Evolutionary conservation across 129 eudicot species (phyloP).

Genomic region (Silybum marianum): DNA sequence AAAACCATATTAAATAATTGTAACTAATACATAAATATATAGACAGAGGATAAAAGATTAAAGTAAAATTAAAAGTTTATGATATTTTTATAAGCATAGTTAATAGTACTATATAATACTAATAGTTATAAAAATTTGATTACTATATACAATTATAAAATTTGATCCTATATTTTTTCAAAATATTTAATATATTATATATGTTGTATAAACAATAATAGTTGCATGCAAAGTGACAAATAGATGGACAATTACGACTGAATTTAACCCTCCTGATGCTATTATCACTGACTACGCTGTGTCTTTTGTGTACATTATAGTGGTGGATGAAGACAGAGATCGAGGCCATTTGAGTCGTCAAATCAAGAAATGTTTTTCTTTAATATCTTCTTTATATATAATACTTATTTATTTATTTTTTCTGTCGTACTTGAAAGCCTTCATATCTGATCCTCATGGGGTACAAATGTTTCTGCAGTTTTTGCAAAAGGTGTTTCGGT

Average conservation of each 20-base stretch:
- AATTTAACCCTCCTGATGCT: neutral
- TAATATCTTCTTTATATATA: neutral
- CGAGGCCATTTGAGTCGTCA: slow-evolving; percentile 29
- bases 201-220: neutral
- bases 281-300: slow-evolving; percentile 15
- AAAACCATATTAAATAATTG: no score
- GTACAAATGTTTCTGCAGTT: slow-evolving; percentile 23
- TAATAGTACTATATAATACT: no score
- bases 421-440: slow-evolving; percentile 23
- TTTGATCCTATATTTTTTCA: no score
- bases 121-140: no score
- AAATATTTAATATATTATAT: no score
- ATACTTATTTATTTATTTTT: neutral
- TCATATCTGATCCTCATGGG: slow-evolving; percentile 23
- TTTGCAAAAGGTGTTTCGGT: slow-evolving; percentile 2
- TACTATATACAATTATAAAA: no score
- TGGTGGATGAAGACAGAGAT: slow-evolving; percentile 19
- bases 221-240: slow-evolving; percentile 16
- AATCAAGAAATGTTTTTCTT: slow-evolving; percentile 19
- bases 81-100: no score
- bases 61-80: no score
- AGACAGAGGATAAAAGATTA: no score
- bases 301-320: neutral
- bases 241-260: slow-evolving; percentile 21
- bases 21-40: no score